Conservation (phyloP, 2,329 filamentous ascomycete species). For the Neonectria magnoliae region DNA sequence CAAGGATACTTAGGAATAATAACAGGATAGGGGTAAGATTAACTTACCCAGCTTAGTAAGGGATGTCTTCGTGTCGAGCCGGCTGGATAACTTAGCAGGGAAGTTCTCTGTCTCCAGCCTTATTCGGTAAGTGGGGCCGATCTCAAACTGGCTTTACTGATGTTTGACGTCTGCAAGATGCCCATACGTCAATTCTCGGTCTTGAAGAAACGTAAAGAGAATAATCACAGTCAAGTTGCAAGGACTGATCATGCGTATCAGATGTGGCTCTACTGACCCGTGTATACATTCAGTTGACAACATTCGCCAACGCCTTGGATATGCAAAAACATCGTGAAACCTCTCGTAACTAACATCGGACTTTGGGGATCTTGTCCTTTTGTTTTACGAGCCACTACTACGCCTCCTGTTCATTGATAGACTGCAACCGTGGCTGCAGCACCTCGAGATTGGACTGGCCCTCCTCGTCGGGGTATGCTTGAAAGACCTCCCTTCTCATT, state of each 20-base stretch:
- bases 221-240: background rate
- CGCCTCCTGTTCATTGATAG: conserved; percentile 41
- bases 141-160: background rate
- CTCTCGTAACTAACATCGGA: conserved; percentile 4
- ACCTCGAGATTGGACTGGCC: conserved; percentile 53
- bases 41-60: too few species aligned
- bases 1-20: too few species aligned
- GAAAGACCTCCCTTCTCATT: conserved; percentile 74
- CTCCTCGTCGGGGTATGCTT: conserved; percentile 55
- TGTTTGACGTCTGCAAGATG: background rate
- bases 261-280: background rate
- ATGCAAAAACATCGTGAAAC: conserved; percentile 1
- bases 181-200: background rate
- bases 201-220: background rate
- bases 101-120: too few species aligned
- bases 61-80: too few species aligned
- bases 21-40: too few species aligned
- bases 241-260: background rate
- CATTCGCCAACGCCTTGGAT: conserved; percentile 8
- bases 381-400: conserved; percentile 17
- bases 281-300: conserved; percentile 5
- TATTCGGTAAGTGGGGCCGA: background rate
- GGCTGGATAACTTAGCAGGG: too few species aligned
- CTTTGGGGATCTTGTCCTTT: background rate
- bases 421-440: conserved; percentile 47